Base-by-base conservation (phyloP, 108 stramenopile species). In the Nitzschia sp. region DNA sequence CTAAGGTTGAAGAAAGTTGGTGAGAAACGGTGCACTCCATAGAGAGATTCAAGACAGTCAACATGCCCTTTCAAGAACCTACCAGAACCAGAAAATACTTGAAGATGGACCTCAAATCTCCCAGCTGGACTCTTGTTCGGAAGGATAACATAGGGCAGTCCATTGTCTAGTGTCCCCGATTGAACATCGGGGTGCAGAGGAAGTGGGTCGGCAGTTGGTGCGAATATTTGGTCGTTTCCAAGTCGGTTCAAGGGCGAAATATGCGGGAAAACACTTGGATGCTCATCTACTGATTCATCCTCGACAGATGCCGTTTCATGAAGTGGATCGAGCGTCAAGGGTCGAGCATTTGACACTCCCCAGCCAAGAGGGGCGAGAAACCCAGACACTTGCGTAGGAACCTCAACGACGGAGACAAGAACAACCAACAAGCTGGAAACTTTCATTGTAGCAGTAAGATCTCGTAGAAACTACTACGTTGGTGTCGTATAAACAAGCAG, bases 41-140 rank as follows among this genome's bases (percentile, higher is more conserved):
- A 51, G 15, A 1, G 3, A 29, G 29, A 34, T 52, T 3, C 41
- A 2, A 17, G 3, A 26, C 37, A 53, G n/a, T n/a, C 46, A 38
- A 77, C 7, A 25, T 2, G 8, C 9, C 51, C 1, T 22, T 34
- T 34, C 48, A n/a, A 41, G 0, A 0, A 79, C 84, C 53, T 67
- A 85, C 84, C 72, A 29, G 85, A 86, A 12, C 95, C 95, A 12
- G 89, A 92, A 54, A 93, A 92, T 10, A 96, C 94, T 80, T 98
- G 96, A 58, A 98, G 81, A 82, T 97, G 96, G 7, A 91, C 94
- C 77, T 98, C 97, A 79, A 98, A 98, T 20, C 97, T 85, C 14
- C 89, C 95, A 22, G 93, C 78, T 10, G 97, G 97, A 70, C 83
- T 78, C 61, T 89, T 83, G 79, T 98, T 98, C 68, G 95, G 95